phyloP scores from a whole-genome alignment of 805 yeast genomes.

The Teunomyces atbi region DNA sequence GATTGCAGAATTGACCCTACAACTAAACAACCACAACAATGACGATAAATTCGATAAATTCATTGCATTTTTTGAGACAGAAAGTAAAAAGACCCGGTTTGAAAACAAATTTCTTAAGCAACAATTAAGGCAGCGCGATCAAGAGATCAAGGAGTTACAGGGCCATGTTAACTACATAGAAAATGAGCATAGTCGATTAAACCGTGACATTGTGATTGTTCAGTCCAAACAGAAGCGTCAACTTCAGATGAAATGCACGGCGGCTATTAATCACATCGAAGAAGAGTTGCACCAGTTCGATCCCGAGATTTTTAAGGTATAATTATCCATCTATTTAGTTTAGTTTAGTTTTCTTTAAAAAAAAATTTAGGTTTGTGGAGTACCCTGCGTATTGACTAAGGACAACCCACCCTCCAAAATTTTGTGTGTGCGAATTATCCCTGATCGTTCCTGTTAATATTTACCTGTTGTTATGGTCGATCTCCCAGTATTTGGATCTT shows the following conservation, averaged over 20 bases:
- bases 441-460: neutral
- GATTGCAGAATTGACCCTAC: conserved; percentile 27
- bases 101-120: conserved; percentile 34
- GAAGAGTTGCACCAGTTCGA: conserved; percentile 15
- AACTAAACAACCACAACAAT: conserved; percentile 16
- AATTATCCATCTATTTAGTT: neutral
- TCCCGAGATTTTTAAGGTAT: neutral
- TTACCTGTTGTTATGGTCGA: neutral
- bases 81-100: conserved; percentile 28
- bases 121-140: conserved; percentile 15
- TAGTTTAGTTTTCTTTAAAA: neutral
- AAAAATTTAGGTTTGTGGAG: neutral
- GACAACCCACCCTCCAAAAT: neutral
- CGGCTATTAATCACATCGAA: conserved; percentile 8
- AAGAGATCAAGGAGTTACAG: conserved; percentile 22
- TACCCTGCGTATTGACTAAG: neutral
- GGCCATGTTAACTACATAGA: conserved; percentile 24
- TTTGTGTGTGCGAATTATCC: conserved; percentile 1
- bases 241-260: conserved; percentile 7
- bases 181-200: conserved; percentile 12
- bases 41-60: conserved; percentile 20
- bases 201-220: conserved; percentile 1
- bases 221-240: conserved; percentile 5
- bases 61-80: conserved; percentile 31
- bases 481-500: conserved; percentile 14